Conservation (phyloP, 1,284 basidiomycete species). For the Microbotryum scabiosae region DNA sequence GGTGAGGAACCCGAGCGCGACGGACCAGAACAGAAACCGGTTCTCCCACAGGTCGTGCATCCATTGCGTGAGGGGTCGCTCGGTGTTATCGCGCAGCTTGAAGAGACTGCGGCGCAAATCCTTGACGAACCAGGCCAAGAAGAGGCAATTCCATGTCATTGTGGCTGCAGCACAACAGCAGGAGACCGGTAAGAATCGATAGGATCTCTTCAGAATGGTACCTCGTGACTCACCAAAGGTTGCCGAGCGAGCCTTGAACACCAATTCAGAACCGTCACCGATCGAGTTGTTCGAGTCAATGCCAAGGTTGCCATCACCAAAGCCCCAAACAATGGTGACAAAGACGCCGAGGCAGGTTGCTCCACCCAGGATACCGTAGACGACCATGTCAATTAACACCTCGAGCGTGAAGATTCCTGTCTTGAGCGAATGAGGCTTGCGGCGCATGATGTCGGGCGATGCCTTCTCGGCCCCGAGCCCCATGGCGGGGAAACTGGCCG, state of each 20-base stretch:
- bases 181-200: too few relatives aligned
- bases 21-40: conserved; percentile 39
- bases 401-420: conserved; percentile 39
- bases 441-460: conserved; percentile 21
- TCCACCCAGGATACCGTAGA: conserved; percentile 59
- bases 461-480: conserved; percentile 35
- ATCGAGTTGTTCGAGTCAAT: conserved; percentile 37
- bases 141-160: conserved; percentile 37
- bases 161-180: conserved; percentile 5
- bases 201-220: too few relatives aligned
- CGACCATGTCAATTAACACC: conserved; percentile 50
- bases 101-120: conserved; percentile 39
- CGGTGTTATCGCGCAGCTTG: conserved; percentile 35
- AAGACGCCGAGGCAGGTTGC: conserved; percentile 46
- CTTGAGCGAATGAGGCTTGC: conserved; percentile 27
- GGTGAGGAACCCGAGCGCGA: conserved; percentile 46
- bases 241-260: conserved; percentile 40
- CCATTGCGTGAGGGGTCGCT: conserved; percentile 18
- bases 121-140: conserved; percentile 41
- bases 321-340: conserved; percentile 49
- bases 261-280: conserved; percentile 34
- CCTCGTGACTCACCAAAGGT: conserved; percentile 37
- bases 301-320: conserved; percentile 17
- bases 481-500: conserved; percentile 39
- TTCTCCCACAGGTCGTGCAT: conserved; percentile 20